These are phyloP conservation scores for Penicillium sp. DNA, from an alignment of 2,329 filamentous ascomycete species.

Conservation along the genomic window DNA sequence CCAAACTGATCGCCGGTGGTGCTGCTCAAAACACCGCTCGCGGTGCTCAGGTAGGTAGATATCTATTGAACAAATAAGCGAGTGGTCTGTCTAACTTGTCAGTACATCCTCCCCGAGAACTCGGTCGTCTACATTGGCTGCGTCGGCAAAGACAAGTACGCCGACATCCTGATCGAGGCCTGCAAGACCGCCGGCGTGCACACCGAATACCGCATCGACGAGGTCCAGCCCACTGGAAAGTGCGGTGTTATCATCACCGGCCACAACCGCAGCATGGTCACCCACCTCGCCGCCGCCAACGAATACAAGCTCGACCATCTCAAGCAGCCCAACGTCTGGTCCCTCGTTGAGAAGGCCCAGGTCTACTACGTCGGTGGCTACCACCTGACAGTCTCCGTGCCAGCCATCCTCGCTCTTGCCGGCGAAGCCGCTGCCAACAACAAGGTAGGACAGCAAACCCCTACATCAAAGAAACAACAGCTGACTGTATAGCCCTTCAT, in stretches of 20 bases:
- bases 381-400: constrained; percentile 93
- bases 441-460: constrained; percentile 56
- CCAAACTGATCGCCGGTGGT: constrained; percentile 91
- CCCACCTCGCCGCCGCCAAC: constrained; percentile 93
- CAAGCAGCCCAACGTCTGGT: constrained; percentile 87
- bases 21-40: constrained; percentile 97
- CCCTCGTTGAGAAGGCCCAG: constrained; percentile 80
- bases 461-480: neutral
- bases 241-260: constrained; percentile 97
- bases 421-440: constrained; percentile 83
- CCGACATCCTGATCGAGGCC: constrained; percentile 79
- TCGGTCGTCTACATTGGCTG: constrained; percentile 91
- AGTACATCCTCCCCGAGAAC: constrained; percentile 87
- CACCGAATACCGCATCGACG: constrained; percentile 91
- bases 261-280: constrained; percentile 91
- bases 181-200: constrained; percentile 83
- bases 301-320: constrained; percentile 94
- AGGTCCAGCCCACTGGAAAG: constrained; percentile 77
- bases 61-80: too few relatives aligned
- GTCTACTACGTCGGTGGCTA: constrained; percentile 93
- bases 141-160: constrained; percentile 93
- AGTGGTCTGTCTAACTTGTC: constrained; percentile 4
- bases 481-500: constrained; percentile 61
- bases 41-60: constrained; percentile 68
- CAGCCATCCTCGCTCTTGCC: constrained; percentile 82